A percentile compares a stretch with the other conserved stretches of the same genome.
Evolutionary conservation across 2,329 filamentous ascomycete genomes (phyloP).

Genomic region (Fusarium proliferatum): DNA sequence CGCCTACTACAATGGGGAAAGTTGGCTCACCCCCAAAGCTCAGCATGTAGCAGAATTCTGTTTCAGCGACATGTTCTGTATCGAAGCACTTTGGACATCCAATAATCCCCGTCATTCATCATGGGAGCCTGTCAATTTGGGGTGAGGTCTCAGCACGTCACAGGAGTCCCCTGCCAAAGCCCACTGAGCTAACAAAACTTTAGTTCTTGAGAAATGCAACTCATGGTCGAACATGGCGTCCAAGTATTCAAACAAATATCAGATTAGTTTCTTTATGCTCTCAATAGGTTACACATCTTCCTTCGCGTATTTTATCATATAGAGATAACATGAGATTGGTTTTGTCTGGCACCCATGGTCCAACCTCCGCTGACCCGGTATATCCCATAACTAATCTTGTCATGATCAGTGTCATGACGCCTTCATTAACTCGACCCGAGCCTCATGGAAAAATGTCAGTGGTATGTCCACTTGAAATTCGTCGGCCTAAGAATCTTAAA

Average conservation of each 20-base stretch:
- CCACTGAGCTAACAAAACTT: not conserved
- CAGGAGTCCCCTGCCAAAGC: not conserved
- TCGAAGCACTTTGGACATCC: not conserved
- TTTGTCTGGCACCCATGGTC: slow-evolving; percentile 20
- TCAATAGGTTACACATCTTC: slow-evolving; percentile 4
- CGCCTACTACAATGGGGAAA: not conserved
- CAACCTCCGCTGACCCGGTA: slow-evolving; percentile 6
- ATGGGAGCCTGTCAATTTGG: not conserved
- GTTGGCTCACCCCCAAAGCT: not conserved
- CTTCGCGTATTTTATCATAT: slow-evolving; percentile 21
- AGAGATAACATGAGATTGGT: slow-evolving; percentile 20
- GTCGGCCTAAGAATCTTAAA: not conserved
- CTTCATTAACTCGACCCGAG: not conserved
- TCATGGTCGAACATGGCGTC: not conserved
- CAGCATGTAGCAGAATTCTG: not conserved
- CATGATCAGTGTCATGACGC: slow-evolving; percentile 7
- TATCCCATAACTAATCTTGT: not conserved
- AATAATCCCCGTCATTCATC: not conserved
- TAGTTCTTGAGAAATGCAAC: not conserved
- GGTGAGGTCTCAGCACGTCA: not conserved
- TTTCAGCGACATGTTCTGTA: not conserved
- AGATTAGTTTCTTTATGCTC: slow-evolving; percentile 17
- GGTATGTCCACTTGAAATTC: not conserved
- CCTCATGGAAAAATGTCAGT: not conserved
- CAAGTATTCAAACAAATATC: slow-evolving; percentile 15